A percentile compares a stretch with the other conserved stretches of the same genome.
These are phyloP conservation scores for Aspergillus biplanus DNA, from an alignment of 495 filamentous ascomycete genomes.

Conservation along the genomic window DNA sequence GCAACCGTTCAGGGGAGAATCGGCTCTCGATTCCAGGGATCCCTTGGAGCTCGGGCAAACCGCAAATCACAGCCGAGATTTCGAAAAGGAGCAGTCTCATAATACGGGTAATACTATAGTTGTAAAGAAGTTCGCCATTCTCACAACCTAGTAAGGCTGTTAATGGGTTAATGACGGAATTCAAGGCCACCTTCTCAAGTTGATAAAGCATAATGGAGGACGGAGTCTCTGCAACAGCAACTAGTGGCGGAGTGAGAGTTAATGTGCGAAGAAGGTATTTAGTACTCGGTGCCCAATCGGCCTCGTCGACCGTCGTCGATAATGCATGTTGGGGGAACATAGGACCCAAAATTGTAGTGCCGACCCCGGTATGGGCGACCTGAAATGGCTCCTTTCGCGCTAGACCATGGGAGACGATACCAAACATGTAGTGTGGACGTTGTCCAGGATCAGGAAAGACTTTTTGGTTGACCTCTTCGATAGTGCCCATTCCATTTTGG, in stretches of 20 bases:
- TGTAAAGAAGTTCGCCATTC: slow-evolving; percentile 74
- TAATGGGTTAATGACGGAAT: slow-evolving; percentile 79
- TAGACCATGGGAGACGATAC: slow-evolving; percentile 69
- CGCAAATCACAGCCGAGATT: slow-evolving; percentile 63
- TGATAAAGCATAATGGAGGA: slow-evolving; percentile 57
- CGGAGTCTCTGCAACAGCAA: slow-evolving; percentile 49
- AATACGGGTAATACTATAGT: slow-evolving; percentile 56
- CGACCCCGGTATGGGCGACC: slow-evolving; percentile 65
- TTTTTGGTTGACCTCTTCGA: slow-evolving; percentile 69
- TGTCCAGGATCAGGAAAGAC: slow-evolving; percentile 66
- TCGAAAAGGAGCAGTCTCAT: slow-evolving; percentile 69
- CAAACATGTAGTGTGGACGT: slow-evolving; percentile 77
- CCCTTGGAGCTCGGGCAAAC: slow-evolving; percentile 67
- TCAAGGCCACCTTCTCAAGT: slow-evolving; percentile 80
- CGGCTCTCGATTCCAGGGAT: slow-evolving; percentile 60
- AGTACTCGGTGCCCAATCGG: slow-evolving; percentile 44
- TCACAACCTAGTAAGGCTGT: slow-evolving; percentile 71
- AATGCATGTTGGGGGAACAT: slow-evolving; percentile 37
- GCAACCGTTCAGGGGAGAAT: slow-evolving; percentile 59
- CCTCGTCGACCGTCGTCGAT: slow-evolving; percentile 22
- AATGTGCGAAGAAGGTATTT: slow-evolving; percentile 55
- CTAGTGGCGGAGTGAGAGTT: slow-evolving; percentile 52
- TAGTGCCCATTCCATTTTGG: slow-evolving; percentile 80
- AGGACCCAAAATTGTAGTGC: slow-evolving; percentile 63
- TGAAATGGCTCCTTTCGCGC: slow-evolving; percentile 59